Evolutionary conservation across 306 rosid species (phyloP), one percentile per base, ranked within the genome.

Genomic region (Cercis canadensis): DNA sequence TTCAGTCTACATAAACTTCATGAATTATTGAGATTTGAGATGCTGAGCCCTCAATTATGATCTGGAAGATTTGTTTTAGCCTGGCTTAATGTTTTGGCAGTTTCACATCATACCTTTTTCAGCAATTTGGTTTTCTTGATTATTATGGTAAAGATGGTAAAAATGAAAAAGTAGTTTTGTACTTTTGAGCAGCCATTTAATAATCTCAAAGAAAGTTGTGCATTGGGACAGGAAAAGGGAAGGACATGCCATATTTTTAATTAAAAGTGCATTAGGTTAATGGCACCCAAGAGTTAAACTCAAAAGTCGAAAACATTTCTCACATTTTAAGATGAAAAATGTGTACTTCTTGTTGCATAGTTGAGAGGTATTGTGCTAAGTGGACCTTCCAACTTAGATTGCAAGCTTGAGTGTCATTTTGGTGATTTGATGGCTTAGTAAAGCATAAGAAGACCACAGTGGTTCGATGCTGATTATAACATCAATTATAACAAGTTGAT

Each of bases 361-460:
- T 51, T n/a, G 62, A 46, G 57, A 33, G 47, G 63, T 62, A 53
- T 53, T 39, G n/a, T 11, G 13, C 41, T 46, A 47, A 43, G 57
- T 44, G 11, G 49, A 43, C 53, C 14, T 41, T 47, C 54, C 47
- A 16, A 2, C 55, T 69, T 32, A 24, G n/a, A 70, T 34, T 70
- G 34, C 32, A 56, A 10, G 15, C 34, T 52, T 53, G 17, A 13
- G n/a, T 13, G 46, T 67, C 17, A 4, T n/a, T 7, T 1, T 29
- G 69, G 43, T 17, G 5, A n/a, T 7, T 3, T 46, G 18, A 46
- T 46, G 4, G 13, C 16, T 46, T 1, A n/a, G 46, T n/a, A 46
- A 46, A 46, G 6, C 52, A 4, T 46, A 46, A 46, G 16, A 46
- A 46, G 16, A 46, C 18, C 8, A 4, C 16, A 14, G 52, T 46